Evolutionary conservation across 176 grass and related monocot species (phyloP), one percentile per base, ranked within the genome.

Genomic region (Eleusine coracana): DNA sequence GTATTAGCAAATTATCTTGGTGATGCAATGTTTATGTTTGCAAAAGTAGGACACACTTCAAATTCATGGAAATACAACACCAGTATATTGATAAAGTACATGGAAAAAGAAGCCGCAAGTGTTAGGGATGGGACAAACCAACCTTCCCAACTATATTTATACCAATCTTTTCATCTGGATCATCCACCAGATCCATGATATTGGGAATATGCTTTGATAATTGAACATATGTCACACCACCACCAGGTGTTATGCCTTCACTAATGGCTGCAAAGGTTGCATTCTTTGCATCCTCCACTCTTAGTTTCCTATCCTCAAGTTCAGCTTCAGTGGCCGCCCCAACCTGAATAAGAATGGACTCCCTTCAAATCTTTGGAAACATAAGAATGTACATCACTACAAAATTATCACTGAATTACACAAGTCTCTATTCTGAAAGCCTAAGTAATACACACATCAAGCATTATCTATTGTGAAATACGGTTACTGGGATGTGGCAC

Each of bases 261-360:
- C 86, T 80, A 66, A 98, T 91, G 62, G 96, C 96, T 81, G 96
- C 90, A 93, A 88, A 98, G 82, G 91, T 91, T 68, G 96, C 92
- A 41, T 98, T 98, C 76, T 98, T 98, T 60, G 96, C 96, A 93
- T 98, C 96, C 79, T 98, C 96, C 13, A 86, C 90, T 74, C 92
- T 98, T 56, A 95, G 82, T 70, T 98, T 98, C 81, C 87, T 98
- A 83, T 98, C 92, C 73, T 98, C 91, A 4, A 98, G 96, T 64
- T 98, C 96, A 87, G 92, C 92, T 89, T 98, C 92, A 40, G 92
- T 98, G 11, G 82, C 34, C 25, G 92, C 96, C 11, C 96, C 96
- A 39, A 98, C 96, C 95, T 98, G 79, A 90, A 92, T 67, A 82
- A 86, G 15, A 89, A 58, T 36, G 18, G 83, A 39, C 59, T 78